Base-by-base conservation (phyloP, 768 basidiomycete species). In the Leccinum longicurvipes region DNA sequence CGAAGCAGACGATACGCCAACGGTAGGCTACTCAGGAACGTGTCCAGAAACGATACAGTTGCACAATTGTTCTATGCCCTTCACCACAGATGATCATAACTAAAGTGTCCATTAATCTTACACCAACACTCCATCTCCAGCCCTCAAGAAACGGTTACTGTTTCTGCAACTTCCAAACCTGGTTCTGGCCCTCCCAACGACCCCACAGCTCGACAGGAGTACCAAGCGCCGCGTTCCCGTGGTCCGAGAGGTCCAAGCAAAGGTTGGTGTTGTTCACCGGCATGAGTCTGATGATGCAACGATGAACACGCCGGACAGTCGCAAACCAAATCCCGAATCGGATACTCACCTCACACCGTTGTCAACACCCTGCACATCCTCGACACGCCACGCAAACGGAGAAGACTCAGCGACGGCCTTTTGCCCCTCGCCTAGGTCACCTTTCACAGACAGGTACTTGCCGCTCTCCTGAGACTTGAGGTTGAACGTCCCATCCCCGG, bases 301-400 rank as follows among this genome's bases (percentile, higher is more conserved):
- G 12, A 47, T 24, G 25, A 47, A 14, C 6, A 29, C 28, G 25
- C 10, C 25, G 25, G 25, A 27, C 11, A 10, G n/a, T n/a, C 42
- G 39, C 7, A 23, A 2, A 7, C 7, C 6, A 23, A 3, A 44
- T 4, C 12, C 4, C 29, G 8, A 19, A 23, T 15, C 2, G 15
- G 6, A 17, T 19, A 62, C 78, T 24, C 19, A 82, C 83, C 82
- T 72, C 64, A 77, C 77, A 0, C 59, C 60, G 2, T 64, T 63
- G 2, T 70, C 66, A 0, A 67, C 57, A 44, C 80, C 71, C 7
- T 63, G 53, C 17, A 75, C 68, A 47, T 83, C 81, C 73, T 76
- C 76, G 62, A 85, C 75, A 59, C 79, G 70, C 83, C 83, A 86
- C 36, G 68, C 65, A 45, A 72, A 74, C 3, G 76, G 75, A 0